Evolutionary conservation across 2,329 filamentous ascomycete species (phyloP), one percentile per base, ranked within the genome.

Genomic region (Pestalotiopsis sp.): DNA sequence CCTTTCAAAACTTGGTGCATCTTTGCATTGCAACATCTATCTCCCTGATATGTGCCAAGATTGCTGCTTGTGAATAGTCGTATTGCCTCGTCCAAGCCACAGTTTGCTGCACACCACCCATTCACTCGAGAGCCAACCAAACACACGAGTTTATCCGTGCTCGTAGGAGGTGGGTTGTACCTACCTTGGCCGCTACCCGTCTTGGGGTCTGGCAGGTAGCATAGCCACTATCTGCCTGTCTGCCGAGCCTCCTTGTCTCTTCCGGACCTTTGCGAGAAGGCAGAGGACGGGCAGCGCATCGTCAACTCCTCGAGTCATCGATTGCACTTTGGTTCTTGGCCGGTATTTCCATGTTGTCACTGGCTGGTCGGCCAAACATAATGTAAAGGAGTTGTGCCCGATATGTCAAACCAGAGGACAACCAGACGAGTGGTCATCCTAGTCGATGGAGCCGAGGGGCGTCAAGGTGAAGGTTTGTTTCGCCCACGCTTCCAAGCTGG

Each of bases 401-500:
- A 7, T 36, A 62, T 62, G 59, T 20, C 25, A 36, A 20, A 36
- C n/a, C 59, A 62, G 9, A 62, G 59, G 36, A 62, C 31, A 39
- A n/a, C n/a, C 25, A 62, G 20, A 39, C 59, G 59, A 20, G 14
- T 62, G 27, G 59, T 62, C 27, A 36, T 62, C 27, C 31, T 62
- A 4, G 59, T 62, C 4, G 59, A 62, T 31, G 59, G 59, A 36
- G 17, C 59, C 11, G 59, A 62, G 38, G 12, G 36, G 59, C 59
- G 59, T 14, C n/a, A 62, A 27, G 59, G 31, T 39, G 27, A 62
- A 62, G 59, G 59, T 62, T 20, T 36, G 58, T 60, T 38, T 45
- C 41, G 41, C 4, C 41, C 17, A n/a, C 11, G 45, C 45, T 20
- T 7, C 17, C n/a, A 52, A 23, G n/a, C 45, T 52, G 45, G 45